Evolutionary conservation across 139 green algal genomes (phyloP).

Genomic region (Tetradesmus obliquus): DNA sequence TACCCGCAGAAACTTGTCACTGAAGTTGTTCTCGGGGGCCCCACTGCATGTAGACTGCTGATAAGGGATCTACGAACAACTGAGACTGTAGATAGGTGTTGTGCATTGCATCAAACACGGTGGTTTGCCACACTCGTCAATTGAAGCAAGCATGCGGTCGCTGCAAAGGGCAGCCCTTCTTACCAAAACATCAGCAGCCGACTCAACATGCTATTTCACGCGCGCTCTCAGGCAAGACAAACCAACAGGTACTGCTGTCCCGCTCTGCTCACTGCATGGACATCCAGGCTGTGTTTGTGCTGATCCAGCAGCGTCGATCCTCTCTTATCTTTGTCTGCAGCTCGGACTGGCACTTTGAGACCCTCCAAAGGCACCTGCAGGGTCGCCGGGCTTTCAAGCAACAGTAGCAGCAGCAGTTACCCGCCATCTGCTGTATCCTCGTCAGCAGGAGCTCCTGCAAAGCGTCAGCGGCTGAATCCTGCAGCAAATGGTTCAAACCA

Average conservation of each 20-base stretch:
- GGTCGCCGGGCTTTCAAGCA: neutral
- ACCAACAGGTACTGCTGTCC: neutral
- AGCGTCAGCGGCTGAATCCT: neutral
- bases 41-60: neutral
- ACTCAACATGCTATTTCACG: neutral
- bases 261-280: slow-evolving; percentile 16
- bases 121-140: neutral
- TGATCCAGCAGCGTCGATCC: neutral
- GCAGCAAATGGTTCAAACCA: neutral
- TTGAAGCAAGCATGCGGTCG: neutral
- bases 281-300: neutral
- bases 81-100: too few relatives aligned
- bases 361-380: neutral
- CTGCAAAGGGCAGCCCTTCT: neutral
- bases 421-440: neutral
- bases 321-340: neutral
- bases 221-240: neutral
- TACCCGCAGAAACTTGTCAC: neutral
- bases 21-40: neutral
- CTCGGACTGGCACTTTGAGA: neutral
- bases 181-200: neutral
- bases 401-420: slow-evolving; percentile 17
- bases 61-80: too few relatives aligned
- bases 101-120: neutral
- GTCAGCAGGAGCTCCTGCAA: neutral